Evolutionary conservation across 192 early-diverging fungal genomes (phyloP).

Genomic region (Entrophospora sp.): DNA sequence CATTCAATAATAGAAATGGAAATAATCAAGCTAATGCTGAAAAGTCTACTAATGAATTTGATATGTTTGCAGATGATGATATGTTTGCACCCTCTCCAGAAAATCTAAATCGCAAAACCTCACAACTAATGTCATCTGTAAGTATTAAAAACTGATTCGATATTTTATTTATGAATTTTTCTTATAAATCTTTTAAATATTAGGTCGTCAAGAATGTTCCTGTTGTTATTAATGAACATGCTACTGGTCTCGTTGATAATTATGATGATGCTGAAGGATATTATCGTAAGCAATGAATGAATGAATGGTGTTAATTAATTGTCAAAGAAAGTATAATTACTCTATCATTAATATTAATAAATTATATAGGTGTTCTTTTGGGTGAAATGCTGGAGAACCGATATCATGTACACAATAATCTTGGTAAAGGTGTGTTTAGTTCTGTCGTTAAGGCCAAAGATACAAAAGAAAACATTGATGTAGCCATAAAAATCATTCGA

Average conservation of each 20-base stretch:
- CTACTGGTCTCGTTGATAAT: conserved; percentile 65
- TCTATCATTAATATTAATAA: conserved; percentile 6
- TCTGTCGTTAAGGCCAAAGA: conserved; percentile 86
- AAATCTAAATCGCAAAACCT: neutral
- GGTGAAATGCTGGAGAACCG: conserved; percentile 80
- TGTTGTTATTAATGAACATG: conserved; percentile 28
- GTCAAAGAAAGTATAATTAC: neutral
- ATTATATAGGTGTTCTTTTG: conserved; percentile 50
- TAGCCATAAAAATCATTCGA: conserved; percentile 94
- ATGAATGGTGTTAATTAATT: no score
- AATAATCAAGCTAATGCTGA: conserved; percentile 3
- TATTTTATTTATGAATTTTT: no score
- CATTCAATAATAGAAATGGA: conserved; percentile 22
- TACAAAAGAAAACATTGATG: conserved; percentile 57
- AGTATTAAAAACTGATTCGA: no score
- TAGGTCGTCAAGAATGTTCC: conserved; percentile 22
- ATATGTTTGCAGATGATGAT: conserved; percentile 76
- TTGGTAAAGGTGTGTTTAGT: conserved; percentile 95
- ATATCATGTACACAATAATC: conserved; percentile 76
- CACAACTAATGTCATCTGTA: conserved; percentile 2
- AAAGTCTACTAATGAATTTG: conserved; percentile 34
- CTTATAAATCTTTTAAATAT: no score
- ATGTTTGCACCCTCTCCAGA: conserved; percentile 53
- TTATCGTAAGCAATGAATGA: no score
- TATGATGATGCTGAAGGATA: conserved; percentile 98